Evolutionary conservation across 2,329 filamentous ascomycete genomes (phyloP), one percentile per base, ranked within the genome.

Genomic region (Coniochaeta sp.): DNA sequence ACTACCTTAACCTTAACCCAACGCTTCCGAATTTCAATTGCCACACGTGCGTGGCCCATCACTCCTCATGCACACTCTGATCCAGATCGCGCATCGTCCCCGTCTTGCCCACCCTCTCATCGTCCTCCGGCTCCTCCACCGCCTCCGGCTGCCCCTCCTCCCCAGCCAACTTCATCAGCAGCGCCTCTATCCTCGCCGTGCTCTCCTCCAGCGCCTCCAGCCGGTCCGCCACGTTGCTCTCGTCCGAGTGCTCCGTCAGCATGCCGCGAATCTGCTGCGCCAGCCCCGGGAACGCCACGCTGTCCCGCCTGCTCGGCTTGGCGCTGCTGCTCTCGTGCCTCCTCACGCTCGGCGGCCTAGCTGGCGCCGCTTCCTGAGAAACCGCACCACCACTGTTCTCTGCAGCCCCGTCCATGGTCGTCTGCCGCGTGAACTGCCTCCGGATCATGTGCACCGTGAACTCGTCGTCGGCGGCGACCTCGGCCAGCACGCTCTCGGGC

Each of bases 391-490:
- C 38, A n/a, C n/a, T n/a, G 5, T 32, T 6, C 34, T 38, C 16
- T 17, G 38, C 34, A 8, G 38, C 38, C 28, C 64, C 64, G n/a
- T 75, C 74, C n/a, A 71, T 71, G 17, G 76, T 76, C 38, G 75
- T 72, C 40, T 75, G 75, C 52, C 79, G 74, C 32, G 76, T 75
- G 62, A 83, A 86, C 68, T 86, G 83, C 30, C 81, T 75, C 10
- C 82, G 77, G 62, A 86, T 85, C 63, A 85, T 74, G 64, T 85
- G 81, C 36, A 77, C 79, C 8, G 81, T 84, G 63, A 86, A 70
- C 59, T 84, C 79, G 64, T 87, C 84, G 63, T 86, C 83, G 4
- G 81, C 81, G 0, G 81, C 75, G 47, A 86, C 85, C 54, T 85
- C 82, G 16, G 81, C 74, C 56, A 81, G 76, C 4, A 85, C 78